A percentile compares a stretch with the other conserved stretches of the same genome.
These are phyloP conservation scores for Bombardia bombarda DNA, from an alignment of 495 filamentous ascomycete species.

Conservation along the genomic window DNA sequence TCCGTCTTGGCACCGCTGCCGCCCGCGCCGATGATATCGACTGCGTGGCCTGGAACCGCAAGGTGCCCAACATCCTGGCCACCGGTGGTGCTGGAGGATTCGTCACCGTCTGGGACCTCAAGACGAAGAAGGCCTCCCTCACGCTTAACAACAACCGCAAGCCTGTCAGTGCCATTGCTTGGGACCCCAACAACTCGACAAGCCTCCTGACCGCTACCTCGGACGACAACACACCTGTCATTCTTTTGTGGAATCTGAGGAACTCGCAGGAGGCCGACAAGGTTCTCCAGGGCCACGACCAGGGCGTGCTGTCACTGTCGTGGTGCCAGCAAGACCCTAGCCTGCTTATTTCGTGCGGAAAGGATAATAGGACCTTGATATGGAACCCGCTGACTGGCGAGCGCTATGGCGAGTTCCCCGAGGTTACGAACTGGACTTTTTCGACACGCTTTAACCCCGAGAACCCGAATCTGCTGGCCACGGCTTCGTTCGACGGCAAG, in stretches of 20 bases:
- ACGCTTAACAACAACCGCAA: constrained; percentile 94
- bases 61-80: constrained; percentile 90
- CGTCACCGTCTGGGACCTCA: constrained; percentile 97
- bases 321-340: constrained; percentile 94
- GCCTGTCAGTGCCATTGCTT: constrained; percentile 89
- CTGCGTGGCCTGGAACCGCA: constrained; percentile 96
- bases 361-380: constrained; percentile 90
- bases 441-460: constrained; percentile 89
- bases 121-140: constrained; percentile 90
- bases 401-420: constrained; percentile 83
- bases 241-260: constrained; percentile 88
- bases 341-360: constrained; percentile 86
- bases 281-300: constrained; percentile 79
- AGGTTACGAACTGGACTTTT: constrained; percentile 98
- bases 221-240: constrained; percentile 79
- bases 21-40: constrained; percentile 87
- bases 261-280: constrained; percentile 95
- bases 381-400: constrained; percentile 94
- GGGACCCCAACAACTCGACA: constrained; percentile 92
- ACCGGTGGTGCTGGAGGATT: constrained; percentile 92
- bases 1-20: constrained; percentile 77
- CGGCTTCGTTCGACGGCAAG: constrained; percentile 93
- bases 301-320: constrained; percentile 86
- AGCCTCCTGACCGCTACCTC: constrained; percentile 91
- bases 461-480: constrained; percentile 85